Conservation (phyloP, 345 rosid species). For the Excoecaria cochinchinensis region DNA sequence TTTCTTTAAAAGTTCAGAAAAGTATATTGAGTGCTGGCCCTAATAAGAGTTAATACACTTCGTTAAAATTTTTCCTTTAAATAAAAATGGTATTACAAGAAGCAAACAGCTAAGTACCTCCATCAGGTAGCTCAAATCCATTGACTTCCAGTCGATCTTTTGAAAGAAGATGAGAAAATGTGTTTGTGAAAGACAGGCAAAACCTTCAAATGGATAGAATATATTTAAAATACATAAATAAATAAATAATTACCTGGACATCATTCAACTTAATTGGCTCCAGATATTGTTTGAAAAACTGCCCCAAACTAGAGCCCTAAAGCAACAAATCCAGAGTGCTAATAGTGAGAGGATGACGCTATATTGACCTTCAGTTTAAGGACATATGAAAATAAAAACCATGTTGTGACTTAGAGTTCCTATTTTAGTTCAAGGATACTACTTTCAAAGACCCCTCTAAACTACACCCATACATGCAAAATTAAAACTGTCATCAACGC, state of each 20-base stretch:
- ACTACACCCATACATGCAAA: no score
- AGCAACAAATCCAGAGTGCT: conserved; percentile 1
- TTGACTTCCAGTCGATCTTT: conserved; percentile 90
- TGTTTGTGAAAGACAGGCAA: conserved; percentile 11
- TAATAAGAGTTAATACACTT: conserved; percentile 30
- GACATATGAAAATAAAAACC: background rate
- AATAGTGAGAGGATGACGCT: background rate
- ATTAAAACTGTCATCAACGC: background rate
- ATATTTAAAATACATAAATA: background rate
- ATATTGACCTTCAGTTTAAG: background rate
- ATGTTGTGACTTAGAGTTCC: background rate
- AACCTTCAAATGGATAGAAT: conserved; percentile 6
- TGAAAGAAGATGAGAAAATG: conserved; percentile 20
- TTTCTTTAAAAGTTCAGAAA: conserved; percentile 59
- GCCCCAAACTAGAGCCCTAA: conserved; percentile 98
- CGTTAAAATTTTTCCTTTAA: background rate
- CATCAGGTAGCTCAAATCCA: conserved; percentile 80
- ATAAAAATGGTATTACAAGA: conserved; percentile 9
- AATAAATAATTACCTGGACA: conserved; percentile 51
- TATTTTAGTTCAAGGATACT: background rate
- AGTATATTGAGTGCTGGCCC: conserved; percentile 66
- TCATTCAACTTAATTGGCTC: conserved; percentile 91
- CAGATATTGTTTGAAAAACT: conserved; percentile 82
- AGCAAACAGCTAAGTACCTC: conserved; percentile 49
- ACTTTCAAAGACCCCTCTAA: background rate